Evolutionary conservation across 2,329 filamentous ascomycete genomes (phyloP).

Genomic region (Epichloe baconii): DNA sequence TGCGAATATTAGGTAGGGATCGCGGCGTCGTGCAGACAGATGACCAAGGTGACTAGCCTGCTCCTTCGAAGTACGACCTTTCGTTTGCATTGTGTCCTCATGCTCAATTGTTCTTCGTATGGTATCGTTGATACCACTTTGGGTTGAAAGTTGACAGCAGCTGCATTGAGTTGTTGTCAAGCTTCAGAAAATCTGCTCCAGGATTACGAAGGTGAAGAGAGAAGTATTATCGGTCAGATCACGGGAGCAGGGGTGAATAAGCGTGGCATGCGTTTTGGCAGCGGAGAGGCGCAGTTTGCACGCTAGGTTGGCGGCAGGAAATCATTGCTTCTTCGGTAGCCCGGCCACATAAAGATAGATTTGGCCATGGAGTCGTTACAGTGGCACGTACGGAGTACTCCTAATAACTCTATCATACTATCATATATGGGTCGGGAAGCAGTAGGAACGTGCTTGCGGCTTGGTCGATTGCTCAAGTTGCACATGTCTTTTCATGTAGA

Average conservation of each 20-base stretch:
- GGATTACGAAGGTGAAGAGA: neutral
- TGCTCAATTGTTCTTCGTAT: too few species aligned
- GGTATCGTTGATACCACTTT: neutral
- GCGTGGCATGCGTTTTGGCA: neutral
- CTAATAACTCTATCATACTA: neutral
- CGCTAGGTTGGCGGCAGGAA: neutral
- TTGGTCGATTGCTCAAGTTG: neutral
- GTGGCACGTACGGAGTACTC: neutral
- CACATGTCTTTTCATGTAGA: neutral
- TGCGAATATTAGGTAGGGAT: neutral
- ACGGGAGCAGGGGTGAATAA: neutral
- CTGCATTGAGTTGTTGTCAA: neutral
- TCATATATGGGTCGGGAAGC: neutral
- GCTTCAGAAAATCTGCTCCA: neutral
- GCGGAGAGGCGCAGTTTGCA: neutral
- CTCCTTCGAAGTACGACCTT: neutral
- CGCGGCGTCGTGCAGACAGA: neutral
- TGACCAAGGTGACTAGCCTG: neutral
- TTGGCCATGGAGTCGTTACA: neutral
- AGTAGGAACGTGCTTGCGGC: neutral
- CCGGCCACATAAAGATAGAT: neutral
- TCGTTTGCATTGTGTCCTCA: neutral
- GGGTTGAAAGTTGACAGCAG: neutral
- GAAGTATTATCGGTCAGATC: neutral
- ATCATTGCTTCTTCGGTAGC: neutral